phyloP scores from a whole-genome alignment of 257 asterid species.

The Solanum paucissectum region DNA sequence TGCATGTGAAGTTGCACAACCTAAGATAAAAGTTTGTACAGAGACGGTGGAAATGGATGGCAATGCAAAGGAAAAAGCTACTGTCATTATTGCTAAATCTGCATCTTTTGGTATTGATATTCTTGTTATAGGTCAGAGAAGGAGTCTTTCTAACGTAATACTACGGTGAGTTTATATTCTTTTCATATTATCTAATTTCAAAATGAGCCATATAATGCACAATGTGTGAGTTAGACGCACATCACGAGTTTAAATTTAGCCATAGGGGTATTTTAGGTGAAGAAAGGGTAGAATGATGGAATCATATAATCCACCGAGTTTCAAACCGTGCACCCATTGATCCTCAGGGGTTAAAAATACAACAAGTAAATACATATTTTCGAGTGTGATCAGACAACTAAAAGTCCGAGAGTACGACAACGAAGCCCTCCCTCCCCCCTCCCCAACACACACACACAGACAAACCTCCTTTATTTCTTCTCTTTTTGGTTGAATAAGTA shows the following conservation, averaged over 20 bases:
- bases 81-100: constrained; percentile 37
- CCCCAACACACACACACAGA: background rate
- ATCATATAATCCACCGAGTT: background rate
- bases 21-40: constrained; percentile 30
- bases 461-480: background rate
- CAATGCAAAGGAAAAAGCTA: constrained; percentile 54
- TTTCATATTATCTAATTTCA: background rate
- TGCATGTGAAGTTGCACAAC: constrained; percentile 27
- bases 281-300: background rate
- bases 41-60: constrained; percentile 46
- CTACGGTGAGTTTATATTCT: constrained; percentile 31
- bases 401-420: background rate
- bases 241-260: background rate
- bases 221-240: background rate
- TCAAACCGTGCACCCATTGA: background rate
- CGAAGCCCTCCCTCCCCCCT: background rate
- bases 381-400: background rate
- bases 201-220: background rate
- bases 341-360: background rate
- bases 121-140: constrained; percentile 53
- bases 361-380: background rate
- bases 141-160: constrained; percentile 44
- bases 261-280: background rate
- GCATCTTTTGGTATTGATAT: constrained; percentile 32
- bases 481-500: background rate